Base-by-base conservation (phyloP, 148 eudicot species). In the Cornus kousa region DNA sequence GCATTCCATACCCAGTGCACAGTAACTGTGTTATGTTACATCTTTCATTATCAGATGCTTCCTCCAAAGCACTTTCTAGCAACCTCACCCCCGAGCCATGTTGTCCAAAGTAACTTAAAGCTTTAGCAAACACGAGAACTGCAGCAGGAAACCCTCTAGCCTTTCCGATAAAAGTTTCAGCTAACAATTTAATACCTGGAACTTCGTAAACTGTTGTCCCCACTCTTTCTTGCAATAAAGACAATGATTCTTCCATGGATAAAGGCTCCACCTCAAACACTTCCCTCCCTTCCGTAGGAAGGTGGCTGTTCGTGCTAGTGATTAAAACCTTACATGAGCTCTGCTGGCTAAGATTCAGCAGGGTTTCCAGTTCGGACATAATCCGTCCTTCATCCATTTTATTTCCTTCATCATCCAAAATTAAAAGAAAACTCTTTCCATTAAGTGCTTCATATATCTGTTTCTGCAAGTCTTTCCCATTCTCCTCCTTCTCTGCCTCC, bases 81-180 rank as follows among this genome's bases (percentile, higher is more conserved):
- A 10, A 9, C 74, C 20, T 9, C 22, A n/a, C 5, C 3, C 71
- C 55, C 43, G 32, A 23, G 2, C 60, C 67, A 13, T 50, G 43
- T 20, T 69, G 48, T 13, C 3, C 9, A 32, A 80, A 80, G 37
- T 59, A 75, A 68, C 65, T 70, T 7, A 75, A 4, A n/a, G 79
- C 69, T 80, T 80, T 80, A 2, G 79, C 83, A 75, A 80, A 60
- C 22, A 70, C 11, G 60, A 80, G 19, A 32, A 75, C 68, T 20
- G 83, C 69, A 57, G 13, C 73, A n/a, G 83, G 83, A 46, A 60
- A 12, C 32, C 62, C 0, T 62, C 32, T 14, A 20, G 67, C 64
- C 65, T 23, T 80, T 40, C n/a, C 7, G 39, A 80, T 4, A 48
- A 75, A 75, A 6, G 17, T 23, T 75, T 35, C 22, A 59, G 75